Base-by-base conservation (phyloP, 768 basidiomycete species). In the Podaxis sp. region DNA sequence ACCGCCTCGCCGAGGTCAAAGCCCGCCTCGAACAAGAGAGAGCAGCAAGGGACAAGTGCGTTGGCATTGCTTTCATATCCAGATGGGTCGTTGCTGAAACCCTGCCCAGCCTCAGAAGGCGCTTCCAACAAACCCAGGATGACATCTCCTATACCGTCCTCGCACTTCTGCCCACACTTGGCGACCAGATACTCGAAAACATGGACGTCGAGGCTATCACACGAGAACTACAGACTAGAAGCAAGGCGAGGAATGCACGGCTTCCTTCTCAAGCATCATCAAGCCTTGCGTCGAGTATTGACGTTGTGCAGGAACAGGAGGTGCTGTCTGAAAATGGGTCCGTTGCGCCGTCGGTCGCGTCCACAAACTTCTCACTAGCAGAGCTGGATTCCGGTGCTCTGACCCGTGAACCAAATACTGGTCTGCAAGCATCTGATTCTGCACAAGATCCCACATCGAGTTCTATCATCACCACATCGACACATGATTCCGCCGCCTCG, bases 161-260 rank as follows among this genome's bases (percentile, higher is more conserved):
- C 69, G 85, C 88, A 0, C 78, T 89, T 42, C 71, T 91, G 16
- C 86, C 88, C 1, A 86, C 87, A 0, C 79, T 93, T 16, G 80
- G 84, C 5, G 74, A 80, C 13, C 84, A 87, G 62, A 77, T 93
- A 11, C 72, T 89, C n/a, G 75, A 78, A 23, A 83, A 82, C 32
- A 88, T 93, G 84, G 86, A 93, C 63, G 88, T 93, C 16, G 91
- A 93, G 64, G 76, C 76, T 0, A 72, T 91, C 11, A 91, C 88
- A 0, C 70, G 79, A 14, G 87, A 80, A 63, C 68, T 80, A 1
- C 77, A 78, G 62, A 21, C 74, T 76, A n/a, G 70, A 66, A 61
- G 65, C 65, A 35, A 61, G 68, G 21, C 47, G 55, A 21, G 60
- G 62, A 16, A 54, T 18, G 35, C 51, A 27, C 38, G 44, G 40